Conservation (phyloP, 1,139 yeast species). For the Suhomyces bribrorum region DNA sequence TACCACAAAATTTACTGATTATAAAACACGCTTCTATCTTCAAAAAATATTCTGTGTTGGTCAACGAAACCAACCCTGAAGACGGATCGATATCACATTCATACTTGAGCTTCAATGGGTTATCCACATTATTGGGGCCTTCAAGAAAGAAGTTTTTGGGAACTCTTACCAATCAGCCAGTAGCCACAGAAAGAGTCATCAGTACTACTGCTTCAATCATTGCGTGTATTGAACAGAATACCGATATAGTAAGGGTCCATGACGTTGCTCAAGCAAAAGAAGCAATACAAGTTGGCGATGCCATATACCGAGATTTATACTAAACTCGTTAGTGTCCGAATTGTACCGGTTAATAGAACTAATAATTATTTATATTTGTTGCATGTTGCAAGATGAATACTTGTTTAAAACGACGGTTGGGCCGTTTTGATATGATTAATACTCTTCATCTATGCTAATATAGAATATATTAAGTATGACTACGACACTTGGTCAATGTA, state of each 20-base stretch:
- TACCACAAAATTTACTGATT: slow-evolving; percentile 65
- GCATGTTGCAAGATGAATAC: too few species aligned
- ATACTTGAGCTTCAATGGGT: slow-evolving; percentile 46
- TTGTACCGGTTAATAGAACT: too few species aligned
- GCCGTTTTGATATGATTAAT: too few species aligned
- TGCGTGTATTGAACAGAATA: slow-evolving; percentile 70
- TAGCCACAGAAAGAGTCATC: slow-evolving; percentile 61
- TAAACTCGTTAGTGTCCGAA: slow-evolving; percentile 1
- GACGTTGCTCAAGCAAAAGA: slow-evolving; percentile 71
- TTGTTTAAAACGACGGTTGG: too few species aligned
- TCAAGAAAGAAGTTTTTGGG: slow-evolving; percentile 89
- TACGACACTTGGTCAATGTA: neutral
- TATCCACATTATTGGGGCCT: slow-evolving; percentile 81
- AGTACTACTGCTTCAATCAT: slow-evolving; percentile 80
- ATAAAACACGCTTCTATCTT: slow-evolving; percentile 59
- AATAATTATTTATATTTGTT: too few species aligned
- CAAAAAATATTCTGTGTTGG: slow-evolving; percentile 48
- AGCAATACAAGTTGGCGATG: slow-evolving; percentile 72
- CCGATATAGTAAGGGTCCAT: slow-evolving; percentile 88
- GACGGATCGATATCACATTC: slow-evolving; percentile 21
- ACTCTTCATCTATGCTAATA: too few species aligned
- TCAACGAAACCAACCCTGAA: slow-evolving; percentile 23
- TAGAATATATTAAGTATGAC: neutral
- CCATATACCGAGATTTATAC: slow-evolving; percentile 52
- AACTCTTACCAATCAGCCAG: slow-evolving; percentile 51